These are phyloP conservation scores for Chalciporus pseudorubinellus DNA, from an alignment of 768 basidiomycete genomes.

Conservation along the genomic window DNA sequence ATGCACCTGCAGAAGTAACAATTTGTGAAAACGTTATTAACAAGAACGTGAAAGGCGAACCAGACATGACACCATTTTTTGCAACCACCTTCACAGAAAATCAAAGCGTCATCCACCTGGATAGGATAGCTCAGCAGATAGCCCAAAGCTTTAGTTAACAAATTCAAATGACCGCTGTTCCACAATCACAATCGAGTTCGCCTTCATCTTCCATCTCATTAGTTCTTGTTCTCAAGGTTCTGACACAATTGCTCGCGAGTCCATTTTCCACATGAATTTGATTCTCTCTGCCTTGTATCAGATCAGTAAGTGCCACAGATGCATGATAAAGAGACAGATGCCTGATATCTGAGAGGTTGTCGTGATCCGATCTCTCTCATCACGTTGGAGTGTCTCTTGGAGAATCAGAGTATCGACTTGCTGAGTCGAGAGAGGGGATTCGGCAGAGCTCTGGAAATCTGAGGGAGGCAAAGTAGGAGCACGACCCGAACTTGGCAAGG, in stretches of 20 bases:
- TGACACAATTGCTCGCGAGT: background rate
- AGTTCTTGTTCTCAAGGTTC: conserved; percentile 5
- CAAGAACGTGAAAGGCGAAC: conserved; percentile 37
- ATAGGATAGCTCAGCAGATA: background rate
- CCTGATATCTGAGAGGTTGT: conserved; percentile 51
- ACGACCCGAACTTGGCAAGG: conserved; percentile 8
- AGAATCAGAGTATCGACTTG: conserved; percentile 42
- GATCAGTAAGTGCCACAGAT: background rate
- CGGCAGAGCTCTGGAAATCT: conserved; percentile 16
- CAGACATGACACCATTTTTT: conserved; percentile 74
- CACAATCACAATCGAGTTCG: conserved; percentile 68
- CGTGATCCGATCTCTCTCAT: conserved; percentile 2
- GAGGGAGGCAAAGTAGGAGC: conserved; percentile 29
- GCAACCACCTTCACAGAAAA: conserved; percentile 74
- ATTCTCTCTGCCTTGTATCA: conserved; percentile 32
- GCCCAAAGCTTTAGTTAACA: background rate
- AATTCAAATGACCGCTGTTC: conserved; percentile 42
- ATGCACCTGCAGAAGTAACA: conserved; percentile 33
- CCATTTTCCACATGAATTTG: conserved; percentile 20
- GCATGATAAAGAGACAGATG: conserved; percentile 16
- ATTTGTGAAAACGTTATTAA: background rate
- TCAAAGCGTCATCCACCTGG: conserved; percentile 55
- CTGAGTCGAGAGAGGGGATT: conserved; percentile 25
- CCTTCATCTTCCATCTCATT: conserved; percentile 31
- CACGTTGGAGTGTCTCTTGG: conserved; percentile 26